Percentiles rank a stretch among this genome's conserved stretches.
These are phyloP conservation scores for Gomphus bonarii DNA, from an alignment of 1,284 basidiomycete species.

Conservation along the genomic window DNA sequence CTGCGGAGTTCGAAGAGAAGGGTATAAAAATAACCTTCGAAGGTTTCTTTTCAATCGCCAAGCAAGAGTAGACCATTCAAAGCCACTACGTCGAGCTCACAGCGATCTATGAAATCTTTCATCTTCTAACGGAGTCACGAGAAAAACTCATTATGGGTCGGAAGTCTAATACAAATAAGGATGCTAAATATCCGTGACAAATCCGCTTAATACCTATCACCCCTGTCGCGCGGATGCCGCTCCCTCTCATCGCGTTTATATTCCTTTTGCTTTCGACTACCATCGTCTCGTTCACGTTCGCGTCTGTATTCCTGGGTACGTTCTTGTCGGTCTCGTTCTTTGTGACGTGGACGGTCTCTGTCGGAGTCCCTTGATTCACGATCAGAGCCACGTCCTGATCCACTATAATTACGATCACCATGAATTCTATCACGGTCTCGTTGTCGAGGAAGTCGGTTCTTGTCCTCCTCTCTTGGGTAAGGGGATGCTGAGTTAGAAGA, in stretches of 20 bases:
- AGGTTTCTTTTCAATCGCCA: too few relatives aligned
- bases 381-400: neutral
- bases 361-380: conserved; percentile 17
- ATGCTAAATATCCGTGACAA: neutral
- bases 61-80: too few relatives aligned
- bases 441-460: conserved; percentile 17
- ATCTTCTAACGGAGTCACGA: too few relatives aligned
- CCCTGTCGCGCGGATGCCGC: neutral
- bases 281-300: conserved; percentile 17
- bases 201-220: neutral
- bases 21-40: too few relatives aligned
- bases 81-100: too few relatives aligned
- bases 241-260: neutral
- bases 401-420: neutral
- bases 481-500: neutral
- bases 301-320: conserved; percentile 16
- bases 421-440: conserved; percentile 21
- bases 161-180: neutral
- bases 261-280: neutral
- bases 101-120: too few relatives aligned
- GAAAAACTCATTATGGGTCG: neutral
- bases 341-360: conserved; percentile 19
- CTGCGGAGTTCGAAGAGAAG: too few relatives aligned
- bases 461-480: conserved; percentile 10
- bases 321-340: conserved; percentile 15